Evolutionary conservation across 1,139 yeast genomes (phyloP).

Genomic region (Taiozyma sp.): DNA sequence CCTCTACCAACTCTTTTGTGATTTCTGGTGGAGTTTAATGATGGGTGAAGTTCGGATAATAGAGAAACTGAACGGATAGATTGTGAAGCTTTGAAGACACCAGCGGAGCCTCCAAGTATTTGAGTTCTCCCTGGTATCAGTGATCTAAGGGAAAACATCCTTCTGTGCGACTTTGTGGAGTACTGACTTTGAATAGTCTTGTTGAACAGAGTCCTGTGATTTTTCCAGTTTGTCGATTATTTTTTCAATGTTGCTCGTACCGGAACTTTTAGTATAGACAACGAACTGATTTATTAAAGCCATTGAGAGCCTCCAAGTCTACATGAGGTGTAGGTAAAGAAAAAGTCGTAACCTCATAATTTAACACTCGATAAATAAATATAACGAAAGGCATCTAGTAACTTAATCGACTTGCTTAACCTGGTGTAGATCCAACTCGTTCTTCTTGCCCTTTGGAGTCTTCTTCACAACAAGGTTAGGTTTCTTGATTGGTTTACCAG

Average conservation of each 20-base stretch:
- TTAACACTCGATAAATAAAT: neutral
- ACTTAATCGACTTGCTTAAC: neutral
- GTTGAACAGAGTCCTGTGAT: neutral
- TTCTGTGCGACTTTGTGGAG: neutral
- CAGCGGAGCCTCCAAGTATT: neutral
- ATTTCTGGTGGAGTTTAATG: constrained; percentile 33
- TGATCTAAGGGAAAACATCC: constrained; percentile 2
- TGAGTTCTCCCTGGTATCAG: neutral
- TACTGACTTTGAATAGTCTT: neutral
- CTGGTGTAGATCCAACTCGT: neutral
- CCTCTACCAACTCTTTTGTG: constrained; percentile 91
- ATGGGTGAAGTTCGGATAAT: constrained; percentile 30
- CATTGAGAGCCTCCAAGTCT: neutral
- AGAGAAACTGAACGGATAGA: constrained; percentile 28
- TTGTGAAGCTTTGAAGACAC: neutral
- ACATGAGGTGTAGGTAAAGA: neutral
- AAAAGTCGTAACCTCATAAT: neutral
- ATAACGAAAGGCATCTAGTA: neutral
- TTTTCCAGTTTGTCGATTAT: neutral
- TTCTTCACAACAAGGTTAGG: neutral
- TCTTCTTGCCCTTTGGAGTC: neutral
- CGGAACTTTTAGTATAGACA: neutral
- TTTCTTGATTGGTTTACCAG: neutral
- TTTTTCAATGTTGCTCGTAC: neutral
- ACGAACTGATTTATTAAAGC: neutral